Base-by-base conservation (phyloP, 2,329 filamentous ascomycete species). In the Malbranchea zuffiana region DNA sequence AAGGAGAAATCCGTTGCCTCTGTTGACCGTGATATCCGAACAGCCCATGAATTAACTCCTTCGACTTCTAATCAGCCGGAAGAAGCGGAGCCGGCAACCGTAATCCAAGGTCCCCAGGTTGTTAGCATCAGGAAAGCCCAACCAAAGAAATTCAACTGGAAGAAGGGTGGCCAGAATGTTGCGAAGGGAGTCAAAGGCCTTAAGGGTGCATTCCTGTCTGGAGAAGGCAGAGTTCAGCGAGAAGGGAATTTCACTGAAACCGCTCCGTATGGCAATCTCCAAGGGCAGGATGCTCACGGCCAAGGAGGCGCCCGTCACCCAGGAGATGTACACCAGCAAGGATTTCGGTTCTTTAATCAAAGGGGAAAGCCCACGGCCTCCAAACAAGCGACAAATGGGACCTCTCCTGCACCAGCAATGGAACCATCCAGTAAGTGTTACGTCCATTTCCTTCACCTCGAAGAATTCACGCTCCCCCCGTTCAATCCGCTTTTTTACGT, bases 61-160 rank as follows among this genome's bases (percentile, higher is more conserved):
- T 67, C 71, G 15, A 52, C 53, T 20, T 59, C 56, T 35, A 67
- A 72, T 6, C 74, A 78, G 44, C 70, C 74, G 12, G 80, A 82
- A 30, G 85, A 90, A 26, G 69, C 63, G 6, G 75, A 79, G 46
- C 64, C 70, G 10, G 65, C 66, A 5, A 71, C 72, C 0, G 61
- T 80, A 32, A 58, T 76, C 44, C 69, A 77, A 18, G 82, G 84
- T 2, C 87, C 90, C n/a, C 90, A 93, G 43, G 82, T 96, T 21
- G 82, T 96, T 43, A 92, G 90, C 51, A 92, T 96, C 44, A 78
- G 86, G 50, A 96, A 95, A 64, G 86, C 82, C 19, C 86, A 94
- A 55, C 78, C 81, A 37, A 93, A 86, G 66, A 96, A 95, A 59
- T 95, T 95, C 64, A 94, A 94, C 64, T 96, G 90, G 87, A 94